phyloP scores from a whole-genome alignment of 768 basidiomycete genomes.

The Lentinula edodes region DNA sequence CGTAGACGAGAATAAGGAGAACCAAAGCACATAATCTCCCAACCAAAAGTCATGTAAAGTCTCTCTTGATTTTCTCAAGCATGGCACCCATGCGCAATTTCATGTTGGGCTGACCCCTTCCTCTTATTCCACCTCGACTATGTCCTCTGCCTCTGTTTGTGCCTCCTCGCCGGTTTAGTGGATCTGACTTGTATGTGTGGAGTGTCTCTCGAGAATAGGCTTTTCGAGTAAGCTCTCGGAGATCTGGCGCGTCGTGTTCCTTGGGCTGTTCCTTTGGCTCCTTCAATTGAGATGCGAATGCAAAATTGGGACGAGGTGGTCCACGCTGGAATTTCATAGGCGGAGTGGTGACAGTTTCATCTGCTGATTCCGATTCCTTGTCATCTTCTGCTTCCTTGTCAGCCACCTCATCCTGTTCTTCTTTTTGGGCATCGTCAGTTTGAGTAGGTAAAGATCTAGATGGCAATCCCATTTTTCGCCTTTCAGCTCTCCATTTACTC shows the following conservation, averaged over 20 bases:
- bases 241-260: slow-evolving; percentile 20
- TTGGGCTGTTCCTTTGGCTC: not conserved
- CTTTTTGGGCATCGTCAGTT: slow-evolving; percentile 13
- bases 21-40: slow-evolving; percentile 19
- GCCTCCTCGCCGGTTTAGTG: slow-evolving; percentile 24
- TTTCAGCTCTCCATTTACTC: slow-evolving; percentile 72
- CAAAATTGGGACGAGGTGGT: slow-evolving; percentile 1
- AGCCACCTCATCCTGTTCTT: slow-evolving; percentile 8
- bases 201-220: slow-evolving; percentile 58
- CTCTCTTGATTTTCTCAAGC: slow-evolving; percentile 79
- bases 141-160: slow-evolving; percentile 13
- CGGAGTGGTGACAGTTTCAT: slow-evolving; percentile 4
- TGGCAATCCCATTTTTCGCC: slow-evolving; percentile 37
- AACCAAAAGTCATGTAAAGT: slow-evolving; percentile 18
- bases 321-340: not conserved
- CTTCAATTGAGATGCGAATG: slow-evolving; percentile 5
- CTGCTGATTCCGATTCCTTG: slow-evolving; percentile 12
- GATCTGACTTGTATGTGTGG: slow-evolving; percentile 52
- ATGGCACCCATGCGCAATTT: slow-evolving; percentile 81
- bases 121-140: slow-evolving; percentile 21
- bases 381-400: not conserved
- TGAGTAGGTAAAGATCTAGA: not conserved
- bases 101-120: slow-evolving; percentile 60
- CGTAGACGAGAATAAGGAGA: slow-evolving; percentile 56
- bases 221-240: slow-evolving; percentile 56